Evolutionary conservation across 306 rosid genomes (phyloP), one percentile per base, ranked within the genome.

Genomic region (Vachellia pachyceras): DNA sequence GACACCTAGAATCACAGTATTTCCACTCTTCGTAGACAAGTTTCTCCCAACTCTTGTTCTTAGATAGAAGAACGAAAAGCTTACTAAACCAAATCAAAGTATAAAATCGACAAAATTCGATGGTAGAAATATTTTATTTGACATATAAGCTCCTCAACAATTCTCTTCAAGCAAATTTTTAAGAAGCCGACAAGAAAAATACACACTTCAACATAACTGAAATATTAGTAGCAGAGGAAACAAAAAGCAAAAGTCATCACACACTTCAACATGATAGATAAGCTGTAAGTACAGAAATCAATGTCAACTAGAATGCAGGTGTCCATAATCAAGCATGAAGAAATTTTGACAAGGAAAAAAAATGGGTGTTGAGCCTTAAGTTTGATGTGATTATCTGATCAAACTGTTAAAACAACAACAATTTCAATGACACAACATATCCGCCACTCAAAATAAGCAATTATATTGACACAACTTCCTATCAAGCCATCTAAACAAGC

Each of bases 251-350:
- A n/a, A 41, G 18, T 10, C 18, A 41, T 20, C 18, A 39, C 33
- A 67, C 23, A 10, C 50, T 68, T 41, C 50, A 6, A 75, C 15
- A 57, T 20, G n/a, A 39, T 6, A n/a, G 7, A 55, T 20, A 36
- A 54, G 22, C 45, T 73, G 36, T 17, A 37, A 20, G 25, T 18
- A 18, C 14, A 39, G n/a, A 40, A 70, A 70, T 6, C 12, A 52
- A 45, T 5, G 29, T 37, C 47, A 78, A 73, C 47, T 77, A 73
- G 14, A 77, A 41, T 36, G 29, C 44, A 69, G 42, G 55, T 42
- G 67, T 14, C 14, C 20, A 4, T 18, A 2, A 20, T 17, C 45
- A 50, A 12, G 54, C 6, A 14, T 47, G 54, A 44, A 18, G 5
- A 46, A 33, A 36, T 17, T 49, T 49, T 4, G 22, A 7, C 17